Conservation (phyloP, 2,329 filamentous ascomycete species). For the Stemphylium vesicarium region DNA sequence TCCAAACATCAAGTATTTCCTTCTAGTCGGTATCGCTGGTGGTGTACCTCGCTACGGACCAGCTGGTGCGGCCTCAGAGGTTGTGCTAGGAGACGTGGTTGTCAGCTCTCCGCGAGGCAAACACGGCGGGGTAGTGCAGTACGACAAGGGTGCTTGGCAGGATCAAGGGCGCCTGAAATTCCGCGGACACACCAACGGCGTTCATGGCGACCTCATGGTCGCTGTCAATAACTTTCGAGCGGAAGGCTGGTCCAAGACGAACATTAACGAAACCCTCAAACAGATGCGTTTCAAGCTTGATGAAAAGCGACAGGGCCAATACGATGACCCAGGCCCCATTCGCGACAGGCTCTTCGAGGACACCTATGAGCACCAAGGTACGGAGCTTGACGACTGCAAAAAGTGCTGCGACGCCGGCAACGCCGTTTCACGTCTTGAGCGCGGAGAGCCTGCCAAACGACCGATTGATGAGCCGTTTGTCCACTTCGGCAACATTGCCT, state of each 20-base stretch:
- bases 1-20: conserved; percentile 20
- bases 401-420: conserved; percentile 12
- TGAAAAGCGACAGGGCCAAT: conserved; percentile 8
- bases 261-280: conserved; percentile 11
- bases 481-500: conserved; percentile 29
- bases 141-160: conserved; percentile 25
- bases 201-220: conserved; percentile 14
- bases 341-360: conserved; percentile 17
- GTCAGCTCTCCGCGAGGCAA: conserved; percentile 25
- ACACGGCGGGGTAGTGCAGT: conserved; percentile 27
- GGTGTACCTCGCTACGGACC: conserved; percentile 25
- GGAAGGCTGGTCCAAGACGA: conserved; percentile 5
- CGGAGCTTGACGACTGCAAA: conserved; percentile 13
- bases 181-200: conserved; percentile 15
- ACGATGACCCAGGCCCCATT: conserved; percentile 13
- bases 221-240: conserved; percentile 17
- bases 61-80: conserved; percentile 15
- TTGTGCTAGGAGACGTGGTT: conserved; percentile 31
- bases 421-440: conserved; percentile 5
- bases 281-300: conserved; percentile 22
- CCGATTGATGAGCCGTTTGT: conserved; percentile 17
- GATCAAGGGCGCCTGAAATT: conserved; percentile 18
- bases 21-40: conserved; percentile 30
- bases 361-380: conserved; percentile 10
- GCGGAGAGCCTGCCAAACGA: conserved; percentile 14